Conservation (phyloP, 2,329 filamentous ascomycete species). For the Diaporthe sp. region DNA sequence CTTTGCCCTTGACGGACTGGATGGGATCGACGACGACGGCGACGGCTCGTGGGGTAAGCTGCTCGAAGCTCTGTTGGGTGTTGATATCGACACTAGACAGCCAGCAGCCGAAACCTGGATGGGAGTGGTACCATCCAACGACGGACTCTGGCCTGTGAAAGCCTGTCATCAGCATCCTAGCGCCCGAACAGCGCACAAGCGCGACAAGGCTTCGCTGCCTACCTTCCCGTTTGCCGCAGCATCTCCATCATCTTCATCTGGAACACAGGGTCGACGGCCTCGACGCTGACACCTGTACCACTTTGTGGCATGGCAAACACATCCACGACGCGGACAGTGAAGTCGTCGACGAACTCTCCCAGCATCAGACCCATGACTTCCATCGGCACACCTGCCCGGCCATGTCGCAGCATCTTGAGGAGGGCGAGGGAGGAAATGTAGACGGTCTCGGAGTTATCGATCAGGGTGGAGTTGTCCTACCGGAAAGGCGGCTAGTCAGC, state of each 20-base stretch:
- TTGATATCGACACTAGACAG: constrained; percentile 99
- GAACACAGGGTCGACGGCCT: constrained; percentile 98
- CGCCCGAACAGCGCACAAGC: not conserved
- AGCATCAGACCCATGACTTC: constrained; percentile 99
- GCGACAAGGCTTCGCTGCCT: constrained; percentile 49
- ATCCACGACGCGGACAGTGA: constrained; percentile 97
- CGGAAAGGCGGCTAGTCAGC: constrained; percentile 39
- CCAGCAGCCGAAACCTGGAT: constrained; percentile 99
- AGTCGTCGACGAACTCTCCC: constrained; percentile 98
- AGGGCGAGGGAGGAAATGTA: constrained; percentile 98
- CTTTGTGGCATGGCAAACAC: constrained; percentile 99
- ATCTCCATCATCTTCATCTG: constrained; percentile 99
- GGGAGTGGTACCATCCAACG: constrained; percentile 99
- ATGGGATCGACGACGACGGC: constrained; percentile 99
- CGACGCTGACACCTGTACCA: constrained; percentile 97
- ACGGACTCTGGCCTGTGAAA: constrained; percentile 87
- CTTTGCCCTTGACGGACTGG: constrained; percentile 99
- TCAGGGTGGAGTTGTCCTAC: constrained; percentile 89
- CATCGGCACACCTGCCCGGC: constrained; percentile 97
- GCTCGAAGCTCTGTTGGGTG: constrained; percentile 99
- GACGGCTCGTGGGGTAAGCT: constrained; percentile 95
- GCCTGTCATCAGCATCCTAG: not conserved
- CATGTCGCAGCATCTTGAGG: constrained; percentile 98
- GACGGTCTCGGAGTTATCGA: constrained; percentile 99
- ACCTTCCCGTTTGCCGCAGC: constrained; percentile 97